Base-by-base conservation (phyloP, 1,139 yeast species). In the Meyerozyma sp. region DNA sequence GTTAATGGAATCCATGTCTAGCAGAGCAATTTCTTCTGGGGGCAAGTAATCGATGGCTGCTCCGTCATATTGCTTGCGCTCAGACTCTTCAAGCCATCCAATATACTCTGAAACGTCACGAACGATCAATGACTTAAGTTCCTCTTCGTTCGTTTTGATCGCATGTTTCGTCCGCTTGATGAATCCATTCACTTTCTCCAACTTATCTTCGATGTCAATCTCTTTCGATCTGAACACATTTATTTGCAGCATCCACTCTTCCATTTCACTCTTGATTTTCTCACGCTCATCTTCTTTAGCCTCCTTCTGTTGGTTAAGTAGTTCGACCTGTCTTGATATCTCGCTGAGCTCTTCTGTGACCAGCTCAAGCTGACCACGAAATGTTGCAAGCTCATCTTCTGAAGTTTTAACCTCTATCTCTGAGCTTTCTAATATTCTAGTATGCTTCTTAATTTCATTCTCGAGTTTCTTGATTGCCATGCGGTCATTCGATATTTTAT, bases 151-250 rank as follows among this genome's bases (percentile, higher is more conserved):
- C 3, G 61, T 62, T 10, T 65, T 65, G 4, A 76, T 58, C 25
- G 66, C 67, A 23, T 63, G 65, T 8, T 64, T 56, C 25, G 76
- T 69, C 20, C 75, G 75, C 39, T 64, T 68, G 8, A 81, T 59
- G 5, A 68, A 54, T 11, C 67, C 58, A 40, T 66, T 72, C 46
- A 76, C 70, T 52, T 81, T 81, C 47, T 86, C 95, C 43, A 86
- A 63, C 47, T 79, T 77, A 52, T 82, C 82, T 37, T 73, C 75
- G 23, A 85, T 62, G 53, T 86, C 94, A 41, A 87, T 75, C 56
- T 86, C 93, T 21, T 72, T 69, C n/a, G 89, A 82, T 53, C 80
- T 77, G 52, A 81, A 74, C 36, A 78, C 76, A 49, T 82, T 81
- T 44, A 84, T 75, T 42, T 73, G 68, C n/a, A 67, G 70, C 43